phyloP scores from a whole-genome alignment of 2,329 filamentous ascomycete genomes.

The Fusarium veterinarium region DNA sequence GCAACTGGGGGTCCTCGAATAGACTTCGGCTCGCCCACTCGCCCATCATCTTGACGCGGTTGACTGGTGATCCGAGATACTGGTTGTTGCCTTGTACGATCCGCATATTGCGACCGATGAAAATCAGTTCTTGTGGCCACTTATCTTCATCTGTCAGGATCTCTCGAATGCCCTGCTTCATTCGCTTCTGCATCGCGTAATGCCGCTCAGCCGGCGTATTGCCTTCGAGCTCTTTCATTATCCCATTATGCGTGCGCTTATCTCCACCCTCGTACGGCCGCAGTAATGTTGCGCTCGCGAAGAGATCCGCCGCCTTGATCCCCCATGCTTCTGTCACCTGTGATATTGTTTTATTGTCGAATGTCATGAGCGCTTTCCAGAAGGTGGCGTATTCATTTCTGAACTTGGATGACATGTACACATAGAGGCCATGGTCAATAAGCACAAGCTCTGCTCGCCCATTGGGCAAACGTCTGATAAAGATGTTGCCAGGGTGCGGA shows the following conservation, averaged over 20 bases:
- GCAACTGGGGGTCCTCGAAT: slow-evolving; percentile 77
- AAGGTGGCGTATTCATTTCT: slow-evolving; percentile 87
- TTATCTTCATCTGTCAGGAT: slow-evolving; percentile 87
- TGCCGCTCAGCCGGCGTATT: slow-evolving; percentile 76
- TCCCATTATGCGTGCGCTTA: slow-evolving; percentile 68
- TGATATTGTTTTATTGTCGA: slow-evolving; percentile 85
- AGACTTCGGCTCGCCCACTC: slow-evolving; percentile 88
- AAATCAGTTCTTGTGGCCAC: slow-evolving; percentile 90
- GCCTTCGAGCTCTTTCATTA: slow-evolving; percentile 73
- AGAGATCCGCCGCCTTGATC: slow-evolving; percentile 87
- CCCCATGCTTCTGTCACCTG: slow-evolving; percentile 85
- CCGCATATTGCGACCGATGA: slow-evolving; percentile 90
- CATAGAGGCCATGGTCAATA: slow-evolving; percentile 97
- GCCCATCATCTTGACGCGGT: slow-evolving; percentile 93
- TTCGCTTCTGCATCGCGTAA: slow-evolving; percentile 88
- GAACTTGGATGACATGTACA: slow-evolving; percentile 87
- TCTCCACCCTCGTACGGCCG: slow-evolving; percentile 91
- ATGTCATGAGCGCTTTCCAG: slow-evolving; percentile 94
- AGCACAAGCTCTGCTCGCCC: slow-evolving; percentile 92
- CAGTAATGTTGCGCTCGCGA: slow-evolving; percentile 90
- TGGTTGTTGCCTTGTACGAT: slow-evolving; percentile 96
- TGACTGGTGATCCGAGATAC: slow-evolving; percentile 88
- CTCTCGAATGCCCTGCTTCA: slow-evolving; percentile 75
- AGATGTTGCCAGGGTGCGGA: slow-evolving; percentile 97
- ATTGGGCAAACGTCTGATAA: slow-evolving; percentile 84